Evolutionary conservation across 2,329 filamentous ascomycete species (phyloP), one percentile per base, ranked within the genome.

Genomic region (Fusarium tanahbumbuense): DNA sequence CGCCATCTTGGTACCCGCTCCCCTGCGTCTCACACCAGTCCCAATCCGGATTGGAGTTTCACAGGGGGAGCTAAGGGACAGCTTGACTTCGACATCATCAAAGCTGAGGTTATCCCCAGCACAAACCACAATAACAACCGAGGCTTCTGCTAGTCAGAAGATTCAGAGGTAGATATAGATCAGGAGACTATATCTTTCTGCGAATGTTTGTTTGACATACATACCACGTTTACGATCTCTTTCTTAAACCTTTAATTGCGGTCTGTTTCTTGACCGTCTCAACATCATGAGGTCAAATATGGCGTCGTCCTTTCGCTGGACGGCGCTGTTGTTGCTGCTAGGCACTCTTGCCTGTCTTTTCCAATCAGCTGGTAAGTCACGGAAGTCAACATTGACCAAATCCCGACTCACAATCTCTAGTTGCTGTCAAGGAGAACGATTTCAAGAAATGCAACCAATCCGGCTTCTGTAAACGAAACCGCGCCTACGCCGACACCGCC

Each of bases 361-460:
- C 72, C 85, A 86, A 50, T 88, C 90, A 76, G 87, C 87, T 82
- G 85, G 92, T 93, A 84, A 79, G 88, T 56, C 15, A 7, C 18
- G 13, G 1, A 18, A 30, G 2, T 23, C 13, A 4, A 20, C 3
- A 9, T 6, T n/a, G 22, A 23, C 11, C n/a, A 15, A 18, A 8
- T n/a, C 5, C 9, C 6, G 52, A 37, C 70, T 79, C 46, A 77
- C 68, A 57, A 56, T 65, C 42, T 27, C 13, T 73, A 97, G 94
- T 88, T 71, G 86, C 88, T 75, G 96, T 99, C 55, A 99, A 99
- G 83, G 92, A 97, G 78, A 90, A 97, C 76, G 94, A 97, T 80
- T 99, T 98, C 87, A 99, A 98, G 79, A 97, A 92, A 75, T 99
- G 96, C 83, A 84, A 92, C 73, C 95, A 99, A 79, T 96, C 95